Conservation (phyloP, 2,329 filamentous ascomycete species). For the Calonectria leucothoes region DNA sequence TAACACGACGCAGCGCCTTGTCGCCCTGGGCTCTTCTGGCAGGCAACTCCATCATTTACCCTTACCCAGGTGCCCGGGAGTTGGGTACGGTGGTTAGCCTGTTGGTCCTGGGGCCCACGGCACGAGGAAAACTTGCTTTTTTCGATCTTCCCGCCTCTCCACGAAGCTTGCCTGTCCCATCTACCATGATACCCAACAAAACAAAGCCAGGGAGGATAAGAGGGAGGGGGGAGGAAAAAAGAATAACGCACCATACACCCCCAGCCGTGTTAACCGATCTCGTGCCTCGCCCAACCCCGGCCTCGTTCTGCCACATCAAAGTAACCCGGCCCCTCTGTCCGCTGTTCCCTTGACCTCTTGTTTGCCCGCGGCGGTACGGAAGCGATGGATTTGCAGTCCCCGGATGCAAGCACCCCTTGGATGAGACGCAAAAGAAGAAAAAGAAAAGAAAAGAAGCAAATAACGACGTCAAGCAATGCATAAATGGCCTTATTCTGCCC, state of each 20-base stretch:
- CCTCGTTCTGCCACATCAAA: constrained; percentile 2
- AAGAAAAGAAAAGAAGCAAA: neutral
- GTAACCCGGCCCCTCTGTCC: constrained; percentile 7
- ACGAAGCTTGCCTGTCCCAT: constrained; percentile 15
- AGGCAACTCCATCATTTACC: constrained; percentile 3
- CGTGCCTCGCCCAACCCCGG: neutral
- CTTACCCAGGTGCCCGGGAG: constrained; percentile 27
- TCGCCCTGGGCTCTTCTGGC: neutral
- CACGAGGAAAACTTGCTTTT: constrained; percentile 28
- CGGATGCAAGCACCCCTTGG: constrained; percentile 23
- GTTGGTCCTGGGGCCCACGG: neutral
- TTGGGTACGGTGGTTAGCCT: constrained; percentile 2
- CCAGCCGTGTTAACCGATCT: constrained; percentile 19
- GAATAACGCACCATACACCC: constrained; percentile 2
- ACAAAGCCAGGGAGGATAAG: neutral
- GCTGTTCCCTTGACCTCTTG: constrained; percentile 16
- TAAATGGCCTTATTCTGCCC: neutral
- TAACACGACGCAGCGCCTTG: neutral
- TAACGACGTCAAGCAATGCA: neutral
- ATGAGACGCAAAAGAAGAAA: neutral
- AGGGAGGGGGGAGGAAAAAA: neutral
- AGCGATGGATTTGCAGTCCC: constrained; percentile 20
- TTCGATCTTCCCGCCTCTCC: constrained; percentile 41
- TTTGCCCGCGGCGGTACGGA: constrained; percentile 33
- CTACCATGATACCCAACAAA: constrained; percentile 25